Base-by-base conservation (phyloP, 2,329 filamentous ascomycete species). In the Trichoderma hamatum region DNA sequence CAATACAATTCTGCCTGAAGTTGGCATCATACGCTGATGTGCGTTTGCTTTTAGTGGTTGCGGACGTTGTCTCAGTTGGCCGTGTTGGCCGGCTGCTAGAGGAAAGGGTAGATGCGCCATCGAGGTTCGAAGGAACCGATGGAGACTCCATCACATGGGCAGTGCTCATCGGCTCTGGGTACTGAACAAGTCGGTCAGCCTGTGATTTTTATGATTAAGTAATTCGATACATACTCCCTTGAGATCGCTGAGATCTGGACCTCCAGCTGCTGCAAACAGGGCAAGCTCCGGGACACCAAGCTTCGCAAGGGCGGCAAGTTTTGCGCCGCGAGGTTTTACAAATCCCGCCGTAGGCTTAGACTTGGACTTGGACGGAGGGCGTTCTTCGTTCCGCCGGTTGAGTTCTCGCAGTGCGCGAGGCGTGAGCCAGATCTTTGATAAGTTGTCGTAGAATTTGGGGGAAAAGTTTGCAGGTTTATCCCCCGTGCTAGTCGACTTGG, bases 11-110 rank as follows among this genome's bases (percentile, higher is more conserved):
- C n/a, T n/a, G 70, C 24, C 24, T 32, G 28, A 71, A 71, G 7
- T 68, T 54, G 39, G n/a, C 26, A 24, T 71, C 70, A 21, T 72
- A 71, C 5, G 67, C 55, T 1, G 67, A 69, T 3, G 51, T 34
- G 13, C 36, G 30, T 49, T 2, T 49, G 46, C 46, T 49, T 32
- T 56, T 59, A 21, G 52, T 30, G 3, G 59, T 28, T 4, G n/a
- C 34, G 14, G 34, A 39, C 36, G 3, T 58, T 11, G 3, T 14
- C 2, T 21, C 13, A 11, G 55, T 58, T 6, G 1, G 19, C n/a
- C 32, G 16, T 13, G 55, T 58, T 21, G 3, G 26, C 28, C 55
- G 13, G 55, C 11, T 36, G 46, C 10, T 49, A 9, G 21, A 49
- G 9, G 19, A 49, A 2, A 49, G 1, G 46, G 13, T 9, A 24